These are phyloP conservation scores for Xylaria hypoxylon DNA, from an alignment of 2,329 filamentous ascomycete species.

Conservation along the genomic window DNA sequence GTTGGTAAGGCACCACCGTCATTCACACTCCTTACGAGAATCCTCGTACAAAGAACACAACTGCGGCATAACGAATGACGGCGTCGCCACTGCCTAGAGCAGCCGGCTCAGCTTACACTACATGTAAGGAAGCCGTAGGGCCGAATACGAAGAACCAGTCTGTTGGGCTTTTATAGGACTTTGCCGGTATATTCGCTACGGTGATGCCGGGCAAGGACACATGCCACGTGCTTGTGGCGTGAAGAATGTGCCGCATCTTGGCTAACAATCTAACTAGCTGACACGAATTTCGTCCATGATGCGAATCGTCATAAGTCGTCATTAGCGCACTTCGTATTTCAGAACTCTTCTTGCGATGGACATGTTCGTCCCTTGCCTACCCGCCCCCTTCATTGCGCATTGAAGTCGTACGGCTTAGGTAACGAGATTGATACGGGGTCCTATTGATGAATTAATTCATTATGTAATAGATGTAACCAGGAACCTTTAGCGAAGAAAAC, in stretches of 20 bases:
- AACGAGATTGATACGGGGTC: neutral
- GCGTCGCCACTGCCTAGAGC: conserved; percentile 8
- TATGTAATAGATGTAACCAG: conserved; percentile 26
- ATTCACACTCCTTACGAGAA: neutral
- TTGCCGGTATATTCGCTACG: neutral
- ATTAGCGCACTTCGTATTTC: neutral
- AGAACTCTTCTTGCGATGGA: neutral
- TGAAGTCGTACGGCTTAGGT: neutral
- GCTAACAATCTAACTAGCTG: neutral
- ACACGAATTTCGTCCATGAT: neutral
- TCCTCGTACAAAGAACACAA: conserved; percentile 10
- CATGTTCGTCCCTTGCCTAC: neutral
- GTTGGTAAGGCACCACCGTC: neutral
- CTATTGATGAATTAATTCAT: conserved; percentile 11
- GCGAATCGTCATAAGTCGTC: neutral
- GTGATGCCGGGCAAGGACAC: neutral
- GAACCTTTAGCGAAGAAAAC: neutral
- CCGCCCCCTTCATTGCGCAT: neutral
- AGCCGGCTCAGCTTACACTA: conserved; percentile 1
- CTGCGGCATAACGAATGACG: neutral
- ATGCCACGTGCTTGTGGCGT: conserved; percentile 3
- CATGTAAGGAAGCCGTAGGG: conserved; percentile 1
- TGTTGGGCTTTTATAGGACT: neutral
- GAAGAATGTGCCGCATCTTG: conserved; percentile 1
- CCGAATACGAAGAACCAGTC: conserved; percentile 11